phyloP scores from a whole-genome alignment of 345 rosid species.

The Dipteronia sinensis region DNA sequence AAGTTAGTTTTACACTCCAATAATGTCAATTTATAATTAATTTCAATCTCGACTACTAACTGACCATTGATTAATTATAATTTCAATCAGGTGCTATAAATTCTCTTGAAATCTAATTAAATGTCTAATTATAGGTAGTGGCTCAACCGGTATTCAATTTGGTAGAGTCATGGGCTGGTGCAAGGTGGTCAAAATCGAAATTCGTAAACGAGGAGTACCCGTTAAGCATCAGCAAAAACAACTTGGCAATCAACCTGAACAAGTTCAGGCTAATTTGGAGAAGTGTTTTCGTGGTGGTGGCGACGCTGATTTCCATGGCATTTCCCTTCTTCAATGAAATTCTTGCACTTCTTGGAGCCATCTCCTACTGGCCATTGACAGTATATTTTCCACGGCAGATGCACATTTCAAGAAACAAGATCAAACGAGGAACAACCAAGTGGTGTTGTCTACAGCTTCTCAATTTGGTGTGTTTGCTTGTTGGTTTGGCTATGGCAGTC shows the following conservation, averaged over 20 bases:
- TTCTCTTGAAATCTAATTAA: background rate
- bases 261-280: slow-evolving; percentile 29
- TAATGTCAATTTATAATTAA: too few species aligned
- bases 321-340: slow-evolving; percentile 36
- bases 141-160: slow-evolving; percentile 26
- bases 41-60: too few species aligned
- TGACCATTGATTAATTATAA: too few species aligned
- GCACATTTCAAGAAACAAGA: slow-evolving; percentile 29
- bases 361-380: slow-evolving; percentile 32
- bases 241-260: slow-evolving; percentile 4
- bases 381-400: slow-evolving; percentile 35
- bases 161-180: slow-evolving; percentile 27
- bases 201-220: slow-evolving; percentile 14
- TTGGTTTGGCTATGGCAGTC: slow-evolving; percentile 24
- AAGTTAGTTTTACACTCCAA: background rate
- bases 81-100: too few species aligned
- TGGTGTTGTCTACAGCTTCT: slow-evolving; percentile 23
- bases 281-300: slow-evolving; percentile 18
- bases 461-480: slow-evolving; percentile 25
- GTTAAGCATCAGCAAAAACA: background rate
- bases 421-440: slow-evolving; percentile 2
- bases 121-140: slow-evolving; percentile 15
- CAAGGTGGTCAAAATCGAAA: slow-evolving; percentile 25
- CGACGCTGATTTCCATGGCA: slow-evolving; percentile 29
- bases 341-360: slow-evolving; percentile 31